These are phyloP conservation scores for Dorcoceras hygrometricum DNA, from an alignment of 257 asterid species.

Conservation along the genomic window DNA sequence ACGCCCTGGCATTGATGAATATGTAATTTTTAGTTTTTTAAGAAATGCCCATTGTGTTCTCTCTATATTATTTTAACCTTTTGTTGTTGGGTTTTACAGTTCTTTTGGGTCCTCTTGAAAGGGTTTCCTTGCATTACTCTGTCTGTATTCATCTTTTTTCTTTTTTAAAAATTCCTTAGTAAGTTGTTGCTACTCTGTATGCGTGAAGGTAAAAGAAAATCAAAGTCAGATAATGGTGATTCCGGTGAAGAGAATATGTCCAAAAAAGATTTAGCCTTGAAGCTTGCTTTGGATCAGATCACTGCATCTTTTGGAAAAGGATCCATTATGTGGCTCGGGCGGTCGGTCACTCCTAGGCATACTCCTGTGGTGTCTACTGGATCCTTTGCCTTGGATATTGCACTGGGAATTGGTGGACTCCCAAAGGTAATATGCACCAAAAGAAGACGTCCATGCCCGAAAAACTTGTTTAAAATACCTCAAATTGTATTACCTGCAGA, in stretches of 20 bases:
- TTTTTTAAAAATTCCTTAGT: background rate
- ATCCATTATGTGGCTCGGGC: constrained; percentile 97
- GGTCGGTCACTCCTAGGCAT: constrained; percentile 46
- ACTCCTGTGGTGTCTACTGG: constrained; percentile 92
- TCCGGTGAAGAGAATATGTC: constrained; percentile 87
- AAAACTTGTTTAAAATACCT: background rate
- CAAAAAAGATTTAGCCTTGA: constrained; percentile 87
- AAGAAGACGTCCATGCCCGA: background rate
- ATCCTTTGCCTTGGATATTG: constrained; percentile 77
- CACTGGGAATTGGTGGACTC: constrained; percentile 88
- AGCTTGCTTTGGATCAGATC: constrained; percentile 85
- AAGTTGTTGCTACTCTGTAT: background rate
- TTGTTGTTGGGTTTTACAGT: background rate
- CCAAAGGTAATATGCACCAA: constrained; percentile 59
- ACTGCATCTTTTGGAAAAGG: constrained; percentile 83
- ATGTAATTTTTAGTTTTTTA: constrained; percentile 18
- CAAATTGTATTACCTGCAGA: constrained; percentile 8
- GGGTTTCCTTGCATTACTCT: constrained; percentile 3
- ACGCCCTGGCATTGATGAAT: constrained; percentile 16
- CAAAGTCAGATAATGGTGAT: constrained; percentile 68
- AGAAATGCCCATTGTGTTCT: constrained; percentile 2
- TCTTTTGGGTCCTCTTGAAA: background rate
- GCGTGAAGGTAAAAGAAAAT: constrained; percentile 58
- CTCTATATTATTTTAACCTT: background rate
- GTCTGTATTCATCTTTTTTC: constrained; percentile 6